These are phyloP conservation scores for Colletotrichum melonis DNA, from an alignment of 2,329 filamentous ascomycete genomes.

Conservation along the genomic window DNA sequence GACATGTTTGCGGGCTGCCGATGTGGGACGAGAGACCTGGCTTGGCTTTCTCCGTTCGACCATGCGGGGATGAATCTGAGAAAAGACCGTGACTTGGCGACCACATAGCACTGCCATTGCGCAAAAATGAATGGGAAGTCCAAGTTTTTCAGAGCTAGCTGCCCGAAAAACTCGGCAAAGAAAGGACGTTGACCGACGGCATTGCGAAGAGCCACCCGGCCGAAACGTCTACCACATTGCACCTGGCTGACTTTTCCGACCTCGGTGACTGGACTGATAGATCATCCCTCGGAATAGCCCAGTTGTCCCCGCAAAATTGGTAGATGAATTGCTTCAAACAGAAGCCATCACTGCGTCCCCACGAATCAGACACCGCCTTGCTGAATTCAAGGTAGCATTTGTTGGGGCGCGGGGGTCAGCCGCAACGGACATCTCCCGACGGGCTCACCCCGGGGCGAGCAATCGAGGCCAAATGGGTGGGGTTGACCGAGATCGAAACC, in stretches of 20 bases:
- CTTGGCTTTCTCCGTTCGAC: too few species aligned
- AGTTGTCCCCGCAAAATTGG: not conserved
- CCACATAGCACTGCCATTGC: not conserved
- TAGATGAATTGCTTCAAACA: not conserved
- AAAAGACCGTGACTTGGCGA: not conserved
- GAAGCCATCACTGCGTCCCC: slow-evolving; percentile 1
- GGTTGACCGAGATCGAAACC: not conserved
- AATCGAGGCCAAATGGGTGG: not conserved
- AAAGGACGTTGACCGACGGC: not conserved
- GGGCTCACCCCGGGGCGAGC: not conserved
- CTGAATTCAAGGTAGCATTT: not conserved
- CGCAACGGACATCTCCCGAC: slow-evolving; percentile 15
- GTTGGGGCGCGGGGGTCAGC: not conserved
- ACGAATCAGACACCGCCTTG: not conserved
- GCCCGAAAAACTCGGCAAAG: not conserved
- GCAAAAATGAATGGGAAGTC: not conserved
- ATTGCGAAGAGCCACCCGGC: not conserved
- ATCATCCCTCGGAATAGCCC: not conserved
- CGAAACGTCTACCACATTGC: not conserved
- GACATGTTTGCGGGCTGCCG: slow-evolving; percentile 7
- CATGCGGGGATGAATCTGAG: not conserved
- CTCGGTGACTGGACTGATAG: slow-evolving; percentile 19
- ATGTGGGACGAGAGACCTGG: not conserved
- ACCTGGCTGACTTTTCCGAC: slow-evolving; percentile 19
- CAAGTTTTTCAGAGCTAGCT: not conserved